Conservation (phyloP, 306 rosid genomes). For the Cicer judaicum region DNA sequence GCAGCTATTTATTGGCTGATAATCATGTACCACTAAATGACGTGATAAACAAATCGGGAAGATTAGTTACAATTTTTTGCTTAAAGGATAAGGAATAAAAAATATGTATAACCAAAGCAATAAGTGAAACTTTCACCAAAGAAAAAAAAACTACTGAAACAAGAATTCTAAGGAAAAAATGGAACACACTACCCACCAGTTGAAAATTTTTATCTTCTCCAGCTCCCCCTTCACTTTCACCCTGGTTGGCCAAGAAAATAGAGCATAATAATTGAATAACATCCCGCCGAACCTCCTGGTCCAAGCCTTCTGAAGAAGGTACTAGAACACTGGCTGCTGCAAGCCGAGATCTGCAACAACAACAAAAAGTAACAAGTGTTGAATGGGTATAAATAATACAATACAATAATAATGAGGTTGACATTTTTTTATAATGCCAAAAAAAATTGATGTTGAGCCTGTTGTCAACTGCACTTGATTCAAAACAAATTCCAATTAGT, state of each 20-base stretch:
- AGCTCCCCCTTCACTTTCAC: slow-evolving; percentile 72
- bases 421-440: background rate
- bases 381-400: slow-evolving; percentile 12
- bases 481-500: slow-evolving; percentile 2
- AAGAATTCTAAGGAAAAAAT: slow-evolving; percentile 9
- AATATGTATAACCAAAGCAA: background rate
- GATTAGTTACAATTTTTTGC: background rate
- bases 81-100: slow-evolving; percentile 9
- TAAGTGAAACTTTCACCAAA: no score
- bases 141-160: background rate
- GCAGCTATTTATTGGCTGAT: slow-evolving; percentile 29
- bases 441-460: slow-evolving; percentile 3
- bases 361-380: slow-evolving; percentile 15
- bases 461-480: slow-evolving; percentile 1
- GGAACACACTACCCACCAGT: slow-evolving; percentile 62
- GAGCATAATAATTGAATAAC: slow-evolving; percentile 73
- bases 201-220: slow-evolving; percentile 61
- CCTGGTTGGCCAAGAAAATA: slow-evolving; percentile 91
- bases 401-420: slow-evolving; percentile 3
- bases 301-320: slow-evolving; percentile 55
- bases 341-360: slow-evolving; percentile 52
- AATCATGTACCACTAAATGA: slow-evolving; percentile 24
- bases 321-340: slow-evolving; percentile 55
- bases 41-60: background rate
- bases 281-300: slow-evolving; percentile 58